Evolutionary conservation across 2,329 filamentous ascomycete species (phyloP).

Genomic region (Curvularia sp.): DNA sequence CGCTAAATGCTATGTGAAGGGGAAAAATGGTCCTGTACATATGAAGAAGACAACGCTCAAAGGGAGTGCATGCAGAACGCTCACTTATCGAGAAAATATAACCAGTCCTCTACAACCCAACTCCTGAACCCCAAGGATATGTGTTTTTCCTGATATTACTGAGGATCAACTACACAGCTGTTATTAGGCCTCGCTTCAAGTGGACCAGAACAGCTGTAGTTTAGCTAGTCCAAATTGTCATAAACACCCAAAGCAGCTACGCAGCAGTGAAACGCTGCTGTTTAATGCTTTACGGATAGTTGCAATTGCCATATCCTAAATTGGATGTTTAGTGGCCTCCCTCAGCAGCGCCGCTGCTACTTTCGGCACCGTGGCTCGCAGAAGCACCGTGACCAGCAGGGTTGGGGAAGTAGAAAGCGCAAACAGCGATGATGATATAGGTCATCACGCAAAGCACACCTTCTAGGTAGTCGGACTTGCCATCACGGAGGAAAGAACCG

Average conservation of each 20-base stretch:
- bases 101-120: neutral
- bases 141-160: neutral
- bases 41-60: neutral
- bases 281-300: too few relatives aligned
- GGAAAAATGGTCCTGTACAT: neutral
- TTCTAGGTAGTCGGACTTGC: conserved; percentile 90
- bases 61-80: neutral
- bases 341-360: conserved; percentile 9
- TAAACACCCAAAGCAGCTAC: too few relatives aligned
- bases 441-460: conserved; percentile 78
- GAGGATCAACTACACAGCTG: neutral
- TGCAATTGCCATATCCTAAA: neutral
- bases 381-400: conserved; percentile 43
- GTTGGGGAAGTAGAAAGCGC: conserved; percentile 67
- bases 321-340: conserved; percentile 1
- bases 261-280: too few relatives aligned
- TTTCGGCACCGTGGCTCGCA: conserved; percentile 1
- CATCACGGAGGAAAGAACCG: conserved; percentile 84
- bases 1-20: conserved; percentile 21
- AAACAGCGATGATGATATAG: conserved; percentile 68
- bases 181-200: neutral
- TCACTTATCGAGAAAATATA: neutral
- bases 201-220: too few relatives aligned
- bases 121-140: conserved; percentile 6
- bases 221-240: too few relatives aligned